Conservation (phyloP, 768 basidiomycete species). For the Tricholoma sp. region DNA sequence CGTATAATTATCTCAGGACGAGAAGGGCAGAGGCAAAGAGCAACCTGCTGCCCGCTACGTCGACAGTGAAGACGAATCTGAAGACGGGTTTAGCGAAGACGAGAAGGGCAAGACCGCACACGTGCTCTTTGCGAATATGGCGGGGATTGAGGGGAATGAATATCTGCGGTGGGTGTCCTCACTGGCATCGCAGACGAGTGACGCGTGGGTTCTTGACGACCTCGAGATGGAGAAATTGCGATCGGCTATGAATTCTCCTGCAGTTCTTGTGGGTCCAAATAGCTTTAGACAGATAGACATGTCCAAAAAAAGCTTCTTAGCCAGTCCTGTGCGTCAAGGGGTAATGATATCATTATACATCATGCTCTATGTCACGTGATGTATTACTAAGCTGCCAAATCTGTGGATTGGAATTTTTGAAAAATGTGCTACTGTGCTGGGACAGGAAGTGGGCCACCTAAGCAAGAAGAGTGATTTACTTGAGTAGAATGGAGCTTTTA, state of each 20-base stretch:
- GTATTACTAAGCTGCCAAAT: too few relatives aligned
- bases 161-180: constrained; percentile 25
- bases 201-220: neutral
- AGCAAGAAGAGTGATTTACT: too few relatives aligned
- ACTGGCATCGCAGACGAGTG: constrained; percentile 3
- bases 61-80: constrained; percentile 31
- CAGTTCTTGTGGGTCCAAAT: neutral
- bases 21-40: constrained; percentile 17
- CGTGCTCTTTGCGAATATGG: constrained; percentile 42
- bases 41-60: constrained; percentile 11
- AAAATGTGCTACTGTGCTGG: too few relatives aligned
- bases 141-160: constrained; percentile 30
- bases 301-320: too few relatives aligned
- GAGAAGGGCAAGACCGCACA: constrained; percentile 56
- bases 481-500: too few relatives aligned
- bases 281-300: too few relatives aligned
- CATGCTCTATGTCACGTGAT: too few relatives aligned
- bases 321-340: constrained; percentile 9
- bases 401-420: too few relatives aligned
- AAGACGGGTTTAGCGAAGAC: constrained; percentile 36
- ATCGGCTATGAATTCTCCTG: neutral
- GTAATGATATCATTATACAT: too few relatives aligned
- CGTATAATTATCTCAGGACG: neutral
- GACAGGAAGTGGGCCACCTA: too few relatives aligned
- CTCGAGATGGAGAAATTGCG: neutral